Conservation (phyloP, 2,329 filamentous ascomycete genomes). For the Fusarium floridanum region DNA sequence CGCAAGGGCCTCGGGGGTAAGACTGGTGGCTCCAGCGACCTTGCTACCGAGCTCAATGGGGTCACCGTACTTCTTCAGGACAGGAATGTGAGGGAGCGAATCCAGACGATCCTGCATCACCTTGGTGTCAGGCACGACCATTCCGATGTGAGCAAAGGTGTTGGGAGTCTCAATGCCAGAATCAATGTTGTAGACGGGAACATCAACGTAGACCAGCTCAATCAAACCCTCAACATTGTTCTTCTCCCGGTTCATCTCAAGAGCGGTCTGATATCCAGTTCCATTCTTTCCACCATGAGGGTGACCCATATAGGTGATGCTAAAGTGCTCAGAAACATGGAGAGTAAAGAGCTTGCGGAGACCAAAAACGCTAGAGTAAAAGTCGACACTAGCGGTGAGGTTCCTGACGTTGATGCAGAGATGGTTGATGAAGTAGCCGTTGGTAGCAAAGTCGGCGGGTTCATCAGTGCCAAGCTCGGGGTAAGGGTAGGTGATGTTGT, state of each 20-base stretch:
- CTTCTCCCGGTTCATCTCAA: conserved; percentile 51
- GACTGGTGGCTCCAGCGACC: conserved; percentile 31
- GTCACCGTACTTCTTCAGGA: conserved; percentile 48
- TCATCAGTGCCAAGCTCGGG: conserved; percentile 35
- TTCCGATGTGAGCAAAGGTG: conserved; percentile 52
- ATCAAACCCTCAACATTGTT: conserved; percentile 51
- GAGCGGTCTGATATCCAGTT: conserved; percentile 52
- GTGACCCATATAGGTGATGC: conserved; percentile 53
- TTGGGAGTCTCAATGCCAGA: conserved; percentile 42
- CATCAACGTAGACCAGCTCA: conserved; percentile 48
- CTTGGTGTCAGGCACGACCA: conserved; percentile 51
- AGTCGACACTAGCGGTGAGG: conserved; percentile 48
- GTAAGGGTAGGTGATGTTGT: conserved; percentile 6
- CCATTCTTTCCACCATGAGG: conserved; percentile 54
- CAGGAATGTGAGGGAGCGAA: conserved; percentile 20
- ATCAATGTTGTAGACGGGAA: conserved; percentile 33
- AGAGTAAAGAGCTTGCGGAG: conserved; percentile 53
- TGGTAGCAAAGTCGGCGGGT: conserved; percentile 47
- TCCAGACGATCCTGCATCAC: conserved; percentile 47
- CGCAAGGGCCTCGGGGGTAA: conserved; percentile 14
- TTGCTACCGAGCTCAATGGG: conserved; percentile 7
- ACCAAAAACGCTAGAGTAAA: conserved; percentile 52
- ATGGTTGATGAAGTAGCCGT: conserved; percentile 54
- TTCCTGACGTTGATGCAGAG: conserved; percentile 50
- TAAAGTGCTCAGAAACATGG: conserved; percentile 45